phyloP scores from a whole-genome alignment of 2,329 filamentous ascomycete genomes.

The Thelonectria discophora region DNA sequence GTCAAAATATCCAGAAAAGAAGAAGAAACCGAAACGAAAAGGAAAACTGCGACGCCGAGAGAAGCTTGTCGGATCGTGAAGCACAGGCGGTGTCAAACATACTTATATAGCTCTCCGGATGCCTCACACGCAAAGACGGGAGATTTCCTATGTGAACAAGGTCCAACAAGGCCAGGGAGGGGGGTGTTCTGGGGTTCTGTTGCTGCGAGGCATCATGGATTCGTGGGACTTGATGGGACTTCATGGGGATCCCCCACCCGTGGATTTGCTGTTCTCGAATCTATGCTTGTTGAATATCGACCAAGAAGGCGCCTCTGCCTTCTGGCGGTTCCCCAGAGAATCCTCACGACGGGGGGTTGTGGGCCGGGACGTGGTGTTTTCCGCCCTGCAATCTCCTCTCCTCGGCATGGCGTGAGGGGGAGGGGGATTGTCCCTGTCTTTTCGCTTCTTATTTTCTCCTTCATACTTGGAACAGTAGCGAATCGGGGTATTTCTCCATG shows the following conservation, averaged over 20 bases:
- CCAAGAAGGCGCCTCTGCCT: background rate
- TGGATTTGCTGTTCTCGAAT: slow-evolving; percentile 11
- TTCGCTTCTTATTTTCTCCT: background rate
- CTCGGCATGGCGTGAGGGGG: slow-evolving; percentile 6
- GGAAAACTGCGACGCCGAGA: slow-evolving; percentile 4
- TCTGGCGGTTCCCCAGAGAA: slow-evolving; percentile 18
- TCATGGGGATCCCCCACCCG: background rate
- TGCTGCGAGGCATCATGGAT: background rate
- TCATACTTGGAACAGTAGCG: background rate
- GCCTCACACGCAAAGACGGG: background rate
- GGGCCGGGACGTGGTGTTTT: slow-evolving; percentile 10
- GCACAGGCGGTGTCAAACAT: slow-evolving; percentile 23
- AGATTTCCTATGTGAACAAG: background rate
- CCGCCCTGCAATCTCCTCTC: slow-evolving; percentile 23
- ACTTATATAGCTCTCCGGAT: slow-evolving; percentile 17
- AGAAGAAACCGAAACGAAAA: slow-evolving; percentile 6
- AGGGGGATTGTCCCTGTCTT: background rate
- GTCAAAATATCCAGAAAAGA: background rate
- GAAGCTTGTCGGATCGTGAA: slow-evolving; percentile 7
- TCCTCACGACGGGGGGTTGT: slow-evolving; percentile 3
- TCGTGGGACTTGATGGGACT: too few relatives aligned
- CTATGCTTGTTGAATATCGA: background rate
- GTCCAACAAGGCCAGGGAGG: slow-evolving; percentile 1
- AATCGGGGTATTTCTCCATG: too few relatives aligned
- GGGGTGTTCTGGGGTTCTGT: background rate